Evolutionary conservation across 495 filamentous ascomycete genomes (phyloP), one percentile per base, ranked within the genome.

Genomic region (Neurospora sp.): DNA sequence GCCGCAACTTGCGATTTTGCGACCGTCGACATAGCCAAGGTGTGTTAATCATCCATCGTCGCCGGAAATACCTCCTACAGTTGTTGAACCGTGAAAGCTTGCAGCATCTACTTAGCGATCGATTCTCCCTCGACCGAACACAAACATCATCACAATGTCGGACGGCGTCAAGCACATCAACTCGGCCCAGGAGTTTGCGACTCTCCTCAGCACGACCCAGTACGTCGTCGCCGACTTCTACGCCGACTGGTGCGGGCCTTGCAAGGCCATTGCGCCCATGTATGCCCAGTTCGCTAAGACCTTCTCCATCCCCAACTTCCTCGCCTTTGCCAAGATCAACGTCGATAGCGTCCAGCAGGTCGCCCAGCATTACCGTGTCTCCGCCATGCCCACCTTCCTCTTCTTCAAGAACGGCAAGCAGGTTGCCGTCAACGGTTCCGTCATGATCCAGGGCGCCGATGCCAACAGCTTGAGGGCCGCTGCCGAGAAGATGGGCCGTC

Each of bases 311-410:
- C 82, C 85, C 3, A 79, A 81, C 18, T 82, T 81, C 71, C 81
- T 90, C 39, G 85, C 83, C 69, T 90, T 90, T 76, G 85, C 83
- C 53, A 90, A 90, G 78, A 83, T 89, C 75, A 81, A 90, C 80
- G 87, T 90, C 53, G 89, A 90, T 77, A 73, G 71, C 37, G 83
- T 83, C 61, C 81, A 82, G 71, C 83, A 85, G 20, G 78, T 87
- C 61, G 87, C 89, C 16, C 71, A 79, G 16, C 77, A 79, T 47
- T 86, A 87, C 77, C 78, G 80, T 59, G 78, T 90, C 53, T 74
- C 79, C 69, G 91, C 90, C 69, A 90, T 93, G 88, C 94, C 94
- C 3, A 96, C 94, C 53, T 97, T 97, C 83, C 85, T 97, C 73
- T 90, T 97, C 79, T 94, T 97, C 85, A 91, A 96, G 82, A 87